Evolutionary conservation across 2,329 filamentous ascomycete genomes (phyloP), one percentile per base, ranked within the genome.

Genomic region (Claviceps paspali): DNA sequence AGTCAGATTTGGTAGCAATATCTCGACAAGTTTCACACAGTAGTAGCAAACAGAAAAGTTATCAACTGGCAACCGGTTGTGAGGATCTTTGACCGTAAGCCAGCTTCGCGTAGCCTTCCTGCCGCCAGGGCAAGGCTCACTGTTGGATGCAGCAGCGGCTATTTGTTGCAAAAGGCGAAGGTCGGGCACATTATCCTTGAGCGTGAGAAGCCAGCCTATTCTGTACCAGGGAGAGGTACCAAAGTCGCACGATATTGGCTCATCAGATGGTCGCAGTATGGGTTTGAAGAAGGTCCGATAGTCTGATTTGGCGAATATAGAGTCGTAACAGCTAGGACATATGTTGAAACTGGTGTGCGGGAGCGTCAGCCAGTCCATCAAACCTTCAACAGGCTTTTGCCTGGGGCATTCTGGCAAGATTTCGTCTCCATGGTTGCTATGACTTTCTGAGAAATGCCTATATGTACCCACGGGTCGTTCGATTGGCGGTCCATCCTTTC

Each of bases 361-460:
- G 4, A 95, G 64, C 0, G 79, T 87, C 43, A 86, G 76, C 83
- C 87, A 95, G 49, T 91, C 84, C 43, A 79, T 65, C 42, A 77
- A 69, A 2, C 77, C 76, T 8, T 70, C 61, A 10, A 74, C 68
- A 9, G 73, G 71, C 4, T 67, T 61, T 28, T 69, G 73, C 42
- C 83, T 70, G 6, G 78, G 79, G 48, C 87, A 94, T 3, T 76
- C 67, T 3, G 81, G 73, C 11, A 87, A 64, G 17, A 6, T 67
- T 38, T 38, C 48, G 39, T 29, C 22, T 11, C 33, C 38, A 21
- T 42, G 41, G 30, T 22, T 46, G 29, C 48, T 49, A 22, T 44
- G 41, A 30, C 51, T 52, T 41, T 79, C 68, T 0, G 70, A 70
- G 46, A 68, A 72, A 5, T 68, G 64, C 29, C 70, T 60, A 45